Conservation (phyloP, 1,284 basidiomycete genomes). For the Marasmius oreades region DNA sequence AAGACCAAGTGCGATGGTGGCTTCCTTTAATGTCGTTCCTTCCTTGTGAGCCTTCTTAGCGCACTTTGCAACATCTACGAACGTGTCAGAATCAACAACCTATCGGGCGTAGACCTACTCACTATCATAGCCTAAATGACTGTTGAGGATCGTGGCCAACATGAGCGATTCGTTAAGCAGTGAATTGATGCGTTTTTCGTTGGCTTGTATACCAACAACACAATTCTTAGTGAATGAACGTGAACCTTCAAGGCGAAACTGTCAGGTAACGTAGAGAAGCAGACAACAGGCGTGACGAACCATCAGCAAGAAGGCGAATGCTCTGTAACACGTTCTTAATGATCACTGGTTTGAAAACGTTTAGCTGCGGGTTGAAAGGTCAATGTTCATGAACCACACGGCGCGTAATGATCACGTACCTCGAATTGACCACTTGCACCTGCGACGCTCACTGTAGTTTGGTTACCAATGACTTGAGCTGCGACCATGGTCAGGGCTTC, state of each 20-base stretch:
- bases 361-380: slow-evolving; percentile 54
- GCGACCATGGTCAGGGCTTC: slow-evolving; percentile 99
- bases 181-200: slow-evolving; percentile 88
- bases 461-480: slow-evolving; percentile 98
- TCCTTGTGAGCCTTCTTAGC: slow-evolving; percentile 99
- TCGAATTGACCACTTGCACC: slow-evolving; percentile 98
- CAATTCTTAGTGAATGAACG: slow-evolving; percentile 97
- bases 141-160: slow-evolving; percentile 94
- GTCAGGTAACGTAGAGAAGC: slow-evolving; percentile 1
- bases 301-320: slow-evolving; percentile 92
- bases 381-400: background rate
- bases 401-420: slow-evolving; percentile 36
- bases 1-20: slow-evolving; percentile 85
- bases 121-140: slow-evolving; percentile 94
- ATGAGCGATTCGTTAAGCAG: slow-evolving; percentile 94
- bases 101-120: slow-evolving; percentile 33
- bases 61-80: slow-evolving; percentile 89
- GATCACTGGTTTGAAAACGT: slow-evolving; percentile 99
- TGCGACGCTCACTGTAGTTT: slow-evolving; percentile 90
- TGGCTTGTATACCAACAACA: slow-evolving; percentile 93
- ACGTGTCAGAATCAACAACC: slow-evolving; percentile 15
- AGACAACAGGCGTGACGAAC: slow-evolving; percentile 34
- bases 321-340: slow-evolving; percentile 98
- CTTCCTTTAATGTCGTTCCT: slow-evolving; percentile 94
- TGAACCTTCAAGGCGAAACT: slow-evolving; percentile 47